A percentile compares a stretch with the other conserved stretches of the same genome.
phyloP scores from a whole-genome alignment of 1,284 basidiomycete species.

The Farysia itapuensis region DNA sequence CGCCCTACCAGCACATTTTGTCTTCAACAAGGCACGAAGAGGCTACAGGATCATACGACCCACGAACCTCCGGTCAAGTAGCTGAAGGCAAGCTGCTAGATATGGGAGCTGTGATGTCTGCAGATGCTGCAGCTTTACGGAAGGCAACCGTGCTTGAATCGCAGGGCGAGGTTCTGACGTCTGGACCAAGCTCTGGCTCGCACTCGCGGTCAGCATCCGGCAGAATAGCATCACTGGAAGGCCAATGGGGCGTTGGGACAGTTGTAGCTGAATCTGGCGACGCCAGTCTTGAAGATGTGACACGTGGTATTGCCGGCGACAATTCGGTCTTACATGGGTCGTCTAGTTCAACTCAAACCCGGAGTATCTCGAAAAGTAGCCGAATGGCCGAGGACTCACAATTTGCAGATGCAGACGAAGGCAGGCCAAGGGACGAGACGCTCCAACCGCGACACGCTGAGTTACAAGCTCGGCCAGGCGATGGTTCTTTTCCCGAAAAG shows the following conservation, averaged over 20 bases:
- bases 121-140: slow-evolving; percentile 23
- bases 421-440: no score
- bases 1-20: slow-evolving; percentile 39
- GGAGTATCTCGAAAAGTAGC: background rate
- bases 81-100: no score
- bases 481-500: background rate
- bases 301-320: no score
- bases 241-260: no score
- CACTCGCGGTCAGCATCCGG: slow-evolving; percentile 18
- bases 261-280: no score
- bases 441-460: no score
- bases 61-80: no score
- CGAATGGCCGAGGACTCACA: slow-evolving; percentile 26
- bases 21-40: no score
- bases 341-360: background rate
- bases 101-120: slow-evolving; percentile 19
- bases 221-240: background rate
- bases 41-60: no score
- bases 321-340: no score
- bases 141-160: slow-evolving; percentile 18
- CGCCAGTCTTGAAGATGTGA: no score
- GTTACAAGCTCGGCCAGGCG: no score
- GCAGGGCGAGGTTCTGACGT: background rate
- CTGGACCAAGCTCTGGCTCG: slow-evolving; percentile 8
- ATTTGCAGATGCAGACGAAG: slow-evolving; percentile 37